Conservation (phyloP, 257 asterid genomes). For the Henckelia pumila region DNA sequence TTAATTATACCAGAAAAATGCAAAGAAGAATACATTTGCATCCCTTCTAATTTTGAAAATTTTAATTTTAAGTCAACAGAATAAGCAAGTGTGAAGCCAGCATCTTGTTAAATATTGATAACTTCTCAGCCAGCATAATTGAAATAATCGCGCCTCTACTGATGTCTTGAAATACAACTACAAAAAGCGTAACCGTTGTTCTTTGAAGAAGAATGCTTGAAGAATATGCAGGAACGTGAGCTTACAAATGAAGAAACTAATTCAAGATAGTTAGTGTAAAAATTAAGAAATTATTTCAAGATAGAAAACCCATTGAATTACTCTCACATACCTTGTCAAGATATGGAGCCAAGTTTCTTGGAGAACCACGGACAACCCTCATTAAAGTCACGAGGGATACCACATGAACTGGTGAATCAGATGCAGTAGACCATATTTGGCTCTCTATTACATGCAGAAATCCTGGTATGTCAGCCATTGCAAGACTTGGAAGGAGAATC, state of each 20-base stretch:
- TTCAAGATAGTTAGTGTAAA: conserved; percentile 15
- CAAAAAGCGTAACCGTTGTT: conserved; percentile 9
- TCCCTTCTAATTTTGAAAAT: conserved; percentile 13
- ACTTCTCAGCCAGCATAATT: conserved; percentile 15
- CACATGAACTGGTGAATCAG: conserved; percentile 95
- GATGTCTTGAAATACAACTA: conserved; percentile 1
- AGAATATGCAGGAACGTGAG: conserved; percentile 11
- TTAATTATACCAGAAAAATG: background rate
- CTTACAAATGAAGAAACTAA: background rate
- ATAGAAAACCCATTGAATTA: conserved; percentile 20
- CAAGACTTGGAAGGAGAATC: conserved; percentile 87
- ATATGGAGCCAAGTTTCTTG: conserved; percentile 79
- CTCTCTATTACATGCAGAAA: conserved; percentile 85
- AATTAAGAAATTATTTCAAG: background rate
- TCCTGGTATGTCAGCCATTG: conserved; percentile 85
- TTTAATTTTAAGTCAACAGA: background rate
- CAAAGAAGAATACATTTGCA: background rate
- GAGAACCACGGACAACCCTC: conserved; percentile 84
- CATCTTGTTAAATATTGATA: conserved; percentile 9
- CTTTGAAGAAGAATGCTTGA: conserved; percentile 14
- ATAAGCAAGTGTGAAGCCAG: conserved; percentile 4
- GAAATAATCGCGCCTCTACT: background rate
- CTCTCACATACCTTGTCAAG: conserved; percentile 85
- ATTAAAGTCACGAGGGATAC: conserved; percentile 81
- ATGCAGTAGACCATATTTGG: conserved; percentile 98